Evolutionary conservation across 78 protist genomes (phyloP).

Genomic region (Protostelium mycophagum): DNA sequence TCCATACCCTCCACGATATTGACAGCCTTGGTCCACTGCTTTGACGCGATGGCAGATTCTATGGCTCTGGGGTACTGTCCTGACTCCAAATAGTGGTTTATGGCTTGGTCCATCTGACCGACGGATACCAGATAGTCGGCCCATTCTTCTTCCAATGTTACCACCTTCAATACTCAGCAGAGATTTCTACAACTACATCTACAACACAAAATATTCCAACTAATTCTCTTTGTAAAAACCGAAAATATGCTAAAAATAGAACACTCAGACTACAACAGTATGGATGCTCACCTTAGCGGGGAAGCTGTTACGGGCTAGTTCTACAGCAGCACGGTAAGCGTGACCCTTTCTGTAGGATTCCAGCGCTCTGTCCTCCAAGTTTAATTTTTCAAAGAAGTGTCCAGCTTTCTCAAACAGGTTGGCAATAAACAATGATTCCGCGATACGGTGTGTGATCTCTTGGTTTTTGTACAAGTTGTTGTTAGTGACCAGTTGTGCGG

Average conservation of each 20-base stretch:
- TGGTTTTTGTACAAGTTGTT: not conserved
- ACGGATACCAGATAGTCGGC: slow-evolving; percentile 69
- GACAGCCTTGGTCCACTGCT: slow-evolving; percentile 74
- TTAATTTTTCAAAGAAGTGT: slow-evolving; percentile 62
- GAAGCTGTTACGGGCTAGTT: slow-evolving; percentile 44
- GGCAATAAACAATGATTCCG: slow-evolving; percentile 35
- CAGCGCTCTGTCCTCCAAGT: slow-evolving; percentile 56
- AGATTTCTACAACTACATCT: slow-evolving; percentile 28
- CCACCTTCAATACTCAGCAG: not conserved
- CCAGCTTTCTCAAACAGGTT: slow-evolving; percentile 76
- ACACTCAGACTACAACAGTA: no score
- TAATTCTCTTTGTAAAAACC: no score
- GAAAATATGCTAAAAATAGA: no score
- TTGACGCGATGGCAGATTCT: slow-evolving; percentile 67
- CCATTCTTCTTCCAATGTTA: slow-evolving; percentile 54
- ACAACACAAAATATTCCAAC: no score
- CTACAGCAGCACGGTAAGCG: slow-evolving; percentile 77
- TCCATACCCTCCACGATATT: slow-evolving; percentile 21
- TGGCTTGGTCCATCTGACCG: slow-evolving; percentile 66
- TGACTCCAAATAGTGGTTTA: slow-evolving; percentile 79
- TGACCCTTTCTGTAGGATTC: slow-evolving; percentile 69
- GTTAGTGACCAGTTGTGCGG: slow-evolving; percentile 53
- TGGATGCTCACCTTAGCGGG: slow-evolving; percentile 37
- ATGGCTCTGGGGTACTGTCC: slow-evolving; percentile 65
- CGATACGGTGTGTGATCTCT: slow-evolving; percentile 36